phyloP scores from a whole-genome alignment of 768 basidiomycete species.

The Rhizopogon salebrosus region DNA sequence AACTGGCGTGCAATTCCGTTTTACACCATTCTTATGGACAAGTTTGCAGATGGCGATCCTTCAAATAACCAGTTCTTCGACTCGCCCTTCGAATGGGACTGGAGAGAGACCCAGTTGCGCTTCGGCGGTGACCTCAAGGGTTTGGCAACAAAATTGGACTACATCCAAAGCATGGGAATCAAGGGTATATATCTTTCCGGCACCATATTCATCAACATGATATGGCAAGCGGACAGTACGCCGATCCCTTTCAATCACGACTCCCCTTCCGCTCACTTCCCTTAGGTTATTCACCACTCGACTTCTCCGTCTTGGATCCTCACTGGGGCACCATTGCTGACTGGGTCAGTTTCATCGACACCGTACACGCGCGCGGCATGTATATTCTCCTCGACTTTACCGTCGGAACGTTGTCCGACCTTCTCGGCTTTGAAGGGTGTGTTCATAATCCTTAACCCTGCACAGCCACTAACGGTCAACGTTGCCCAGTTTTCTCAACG shows the following conservation, averaged over 20 bases:
- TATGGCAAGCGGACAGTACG: slow-evolving; percentile 93
- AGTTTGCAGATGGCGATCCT: slow-evolving; percentile 92
- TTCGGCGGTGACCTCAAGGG: slow-evolving; percentile 88
- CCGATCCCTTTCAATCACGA: slow-evolving; percentile 1
- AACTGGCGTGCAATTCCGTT: slow-evolving; percentile 85
- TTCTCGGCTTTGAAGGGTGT: slow-evolving; percentile 81
- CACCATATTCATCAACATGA: slow-evolving; percentile 90
- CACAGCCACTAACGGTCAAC: slow-evolving; percentile 6
- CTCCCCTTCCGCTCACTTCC: slow-evolving; percentile 5
- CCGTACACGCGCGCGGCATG: slow-evolving; percentile 78
- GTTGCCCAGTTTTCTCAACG: slow-evolving; percentile 55
- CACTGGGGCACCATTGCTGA: slow-evolving; percentile 86
- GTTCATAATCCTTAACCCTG: slow-evolving; percentile 18
- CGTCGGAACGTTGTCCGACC: slow-evolving; percentile 86
- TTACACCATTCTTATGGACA: slow-evolving; percentile 84
- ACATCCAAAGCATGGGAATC: slow-evolving; percentile 86
- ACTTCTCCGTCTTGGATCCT: slow-evolving; percentile 86
- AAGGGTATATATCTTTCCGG: slow-evolving; percentile 86
- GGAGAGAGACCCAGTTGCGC: slow-evolving; percentile 83
- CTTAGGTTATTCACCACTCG: slow-evolving; percentile 87
- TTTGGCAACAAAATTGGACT: slow-evolving; percentile 70
- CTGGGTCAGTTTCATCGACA: slow-evolving; percentile 72
- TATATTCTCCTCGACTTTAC: slow-evolving; percentile 94
- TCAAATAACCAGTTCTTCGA: slow-evolving; percentile 87
- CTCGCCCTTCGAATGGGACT: slow-evolving; percentile 77